Evolutionary conservation across 768 basidiomycete genomes (phyloP).

Genomic region (Russula virescens): DNA sequence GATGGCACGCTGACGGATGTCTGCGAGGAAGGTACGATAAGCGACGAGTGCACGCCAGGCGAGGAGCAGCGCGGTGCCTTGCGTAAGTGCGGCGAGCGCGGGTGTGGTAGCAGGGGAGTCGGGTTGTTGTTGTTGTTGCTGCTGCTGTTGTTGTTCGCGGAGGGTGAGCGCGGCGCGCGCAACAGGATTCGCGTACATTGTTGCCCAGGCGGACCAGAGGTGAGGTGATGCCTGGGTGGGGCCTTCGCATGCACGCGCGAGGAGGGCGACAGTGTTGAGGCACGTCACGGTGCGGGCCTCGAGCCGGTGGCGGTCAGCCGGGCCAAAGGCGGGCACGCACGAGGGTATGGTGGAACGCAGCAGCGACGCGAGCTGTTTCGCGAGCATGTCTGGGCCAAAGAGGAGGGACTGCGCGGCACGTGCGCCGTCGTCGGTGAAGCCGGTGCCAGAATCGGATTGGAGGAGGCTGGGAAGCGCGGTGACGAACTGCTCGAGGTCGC

Average conservation of each 20-base stretch:
- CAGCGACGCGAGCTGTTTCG: not conserved
- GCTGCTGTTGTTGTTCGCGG: not conserved
- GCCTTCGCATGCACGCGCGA: constrained; percentile 4
- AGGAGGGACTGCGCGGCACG: constrained; percentile 7
- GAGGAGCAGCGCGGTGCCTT: constrained; percentile 3
- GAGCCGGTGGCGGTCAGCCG: constrained; percentile 3
- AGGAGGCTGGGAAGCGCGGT: constrained; percentile 6
- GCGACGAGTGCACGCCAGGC: constrained; percentile 11
- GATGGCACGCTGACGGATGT: not conserved
- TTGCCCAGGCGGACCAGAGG: constrained; percentile 6
- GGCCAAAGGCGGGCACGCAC: not conserved
- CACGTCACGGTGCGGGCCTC: constrained; percentile 4
- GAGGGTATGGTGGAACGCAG: constrained; percentile 8
- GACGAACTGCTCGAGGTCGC: constrained; percentile 14
- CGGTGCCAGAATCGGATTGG: constrained; percentile 1
- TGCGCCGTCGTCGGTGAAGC: not conserved
- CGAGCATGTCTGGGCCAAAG: constrained; percentile 13
- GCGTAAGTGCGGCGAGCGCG: not conserved
- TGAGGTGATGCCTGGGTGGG: not conserved
- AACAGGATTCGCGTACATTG: constrained; percentile 8
- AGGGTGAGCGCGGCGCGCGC: constrained; percentile 4
- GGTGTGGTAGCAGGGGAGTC: not conserved
- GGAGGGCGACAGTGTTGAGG: constrained; percentile 3
- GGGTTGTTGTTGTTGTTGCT: not conserved
- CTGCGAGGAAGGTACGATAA: constrained; percentile 9